Evolutionary conservation across 2,329 filamentous ascomycete genomes (phyloP).

Genomic region (Xylariaceae sp.): DNA sequence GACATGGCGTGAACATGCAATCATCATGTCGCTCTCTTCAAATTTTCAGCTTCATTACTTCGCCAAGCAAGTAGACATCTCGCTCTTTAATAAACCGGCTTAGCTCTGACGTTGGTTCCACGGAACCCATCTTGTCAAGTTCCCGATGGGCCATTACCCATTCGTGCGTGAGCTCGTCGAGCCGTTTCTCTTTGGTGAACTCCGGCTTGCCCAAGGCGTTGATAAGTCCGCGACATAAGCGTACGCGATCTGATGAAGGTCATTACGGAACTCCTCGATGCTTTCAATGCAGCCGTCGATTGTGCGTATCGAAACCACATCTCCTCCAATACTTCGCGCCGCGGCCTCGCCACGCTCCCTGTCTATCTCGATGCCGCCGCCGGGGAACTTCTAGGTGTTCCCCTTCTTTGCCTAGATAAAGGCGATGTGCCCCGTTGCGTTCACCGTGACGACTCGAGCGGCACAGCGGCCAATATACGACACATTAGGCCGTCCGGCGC

Average conservation of each 20-base stretch:
- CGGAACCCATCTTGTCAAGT: slow-evolving; percentile 5
- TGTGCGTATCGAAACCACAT: slow-evolving; percentile 3
- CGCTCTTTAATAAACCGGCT: background rate
- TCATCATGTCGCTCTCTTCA: too few species aligned
- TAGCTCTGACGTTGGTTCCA: background rate
- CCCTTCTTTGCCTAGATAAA: slow-evolving; percentile 9
- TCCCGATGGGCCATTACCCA: background rate
- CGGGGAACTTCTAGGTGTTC: slow-evolving; percentile 9
- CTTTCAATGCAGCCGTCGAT: background rate
- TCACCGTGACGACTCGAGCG: slow-evolving; percentile 2
- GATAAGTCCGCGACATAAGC: slow-evolving; percentile 9
- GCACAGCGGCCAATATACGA: slow-evolving; percentile 4
- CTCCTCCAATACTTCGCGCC: slow-evolving; percentile 9
- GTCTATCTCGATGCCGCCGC: slow-evolving; percentile 7
- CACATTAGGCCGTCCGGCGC: background rate
- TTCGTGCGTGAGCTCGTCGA: too few species aligned
- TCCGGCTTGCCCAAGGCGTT: background rate
- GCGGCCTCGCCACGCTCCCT: slow-evolving; percentile 2
- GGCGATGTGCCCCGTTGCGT: background rate
- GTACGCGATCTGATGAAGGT: slow-evolving; percentile 12
- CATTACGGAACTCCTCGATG: slow-evolving; percentile 9
- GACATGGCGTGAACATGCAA: too few species aligned
- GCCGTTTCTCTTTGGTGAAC: background rate
- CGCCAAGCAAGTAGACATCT: slow-evolving; percentile 1
- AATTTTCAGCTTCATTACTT: background rate